These are phyloP conservation scores for Magnusiomyces suaveolens DNA, from an alignment of 1,139 yeast species.

Conservation along the genomic window DNA sequence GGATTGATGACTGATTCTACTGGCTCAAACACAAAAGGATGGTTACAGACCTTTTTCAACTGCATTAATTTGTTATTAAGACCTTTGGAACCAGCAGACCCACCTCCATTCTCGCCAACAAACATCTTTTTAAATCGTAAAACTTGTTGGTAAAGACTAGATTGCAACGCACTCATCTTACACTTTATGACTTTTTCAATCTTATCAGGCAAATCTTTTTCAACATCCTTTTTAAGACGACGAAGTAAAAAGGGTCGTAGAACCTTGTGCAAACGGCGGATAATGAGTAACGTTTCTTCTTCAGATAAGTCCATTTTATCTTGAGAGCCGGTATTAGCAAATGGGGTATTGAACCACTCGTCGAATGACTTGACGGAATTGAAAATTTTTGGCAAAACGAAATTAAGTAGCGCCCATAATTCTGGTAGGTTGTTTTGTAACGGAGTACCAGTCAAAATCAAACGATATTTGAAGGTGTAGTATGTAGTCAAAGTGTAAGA, in stretches of 20 bases:
- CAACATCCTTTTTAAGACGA: slow-evolving; percentile 90
- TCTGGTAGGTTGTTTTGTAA: slow-evolving; percentile 92
- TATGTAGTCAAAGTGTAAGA: slow-evolving; percentile 74
- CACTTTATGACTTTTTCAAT: slow-evolving; percentile 87
- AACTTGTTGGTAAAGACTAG: slow-evolving; percentile 78
- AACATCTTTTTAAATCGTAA: slow-evolving; percentile 75
- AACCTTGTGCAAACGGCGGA: slow-evolving; percentile 86
- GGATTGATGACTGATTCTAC: slow-evolving; percentile 86
- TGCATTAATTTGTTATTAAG: slow-evolving; percentile 94
- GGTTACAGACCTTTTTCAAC: slow-evolving; percentile 89
- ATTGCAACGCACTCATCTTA: slow-evolving; percentile 74
- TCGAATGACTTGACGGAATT: slow-evolving; percentile 95
- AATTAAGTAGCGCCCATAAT: slow-evolving; percentile 90
- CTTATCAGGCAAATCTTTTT: slow-evolving; percentile 87
- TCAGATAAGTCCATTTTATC: slow-evolving; percentile 90
- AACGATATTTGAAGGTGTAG: slow-evolving; percentile 73
- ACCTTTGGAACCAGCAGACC: slow-evolving; percentile 44
- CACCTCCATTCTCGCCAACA: slow-evolving; percentile 64
- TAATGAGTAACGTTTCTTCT: slow-evolving; percentile 85
- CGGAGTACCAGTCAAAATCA: slow-evolving; percentile 95
- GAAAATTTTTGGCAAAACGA: slow-evolving; percentile 90
- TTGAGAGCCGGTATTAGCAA: slow-evolving; percentile 90
- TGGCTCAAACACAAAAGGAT: slow-evolving; percentile 93
- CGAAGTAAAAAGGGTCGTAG: slow-evolving; percentile 83
- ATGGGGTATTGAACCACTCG: slow-evolving; percentile 98